These are phyloP conservation scores for Trametes versicolor DNA, from an alignment of 1,284 basidiomycete genomes.

Conservation along the genomic window DNA sequence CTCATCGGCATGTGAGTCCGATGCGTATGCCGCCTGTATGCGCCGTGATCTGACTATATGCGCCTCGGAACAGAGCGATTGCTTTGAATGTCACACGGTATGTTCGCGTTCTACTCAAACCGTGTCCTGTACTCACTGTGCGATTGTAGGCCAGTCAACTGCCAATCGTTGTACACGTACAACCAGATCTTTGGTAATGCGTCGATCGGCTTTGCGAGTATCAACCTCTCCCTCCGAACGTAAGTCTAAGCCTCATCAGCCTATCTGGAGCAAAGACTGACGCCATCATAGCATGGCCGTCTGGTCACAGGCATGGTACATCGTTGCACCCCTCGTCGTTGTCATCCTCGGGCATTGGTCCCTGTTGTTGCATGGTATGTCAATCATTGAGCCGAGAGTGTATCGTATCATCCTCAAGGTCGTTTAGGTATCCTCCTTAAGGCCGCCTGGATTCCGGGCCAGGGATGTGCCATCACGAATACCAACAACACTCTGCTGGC, in stretches of 20 bases:
- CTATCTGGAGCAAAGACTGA: not conserved
- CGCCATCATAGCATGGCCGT: constrained; percentile 67
- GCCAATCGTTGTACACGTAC: constrained; percentile 78
- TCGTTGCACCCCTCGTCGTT: constrained; percentile 61
- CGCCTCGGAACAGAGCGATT: constrained; percentile 51
- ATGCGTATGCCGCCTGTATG: constrained; percentile 4
- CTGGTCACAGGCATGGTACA: constrained; percentile 69
- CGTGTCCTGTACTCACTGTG: constrained; percentile 17
- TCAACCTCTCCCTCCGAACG: constrained; percentile 82
- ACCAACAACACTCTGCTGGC: constrained; percentile 68
- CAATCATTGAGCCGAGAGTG: constrained; percentile 30
- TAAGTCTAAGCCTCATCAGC: constrained; percentile 47
- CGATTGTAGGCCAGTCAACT: constrained; percentile 61
- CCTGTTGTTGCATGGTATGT: constrained; percentile 72
- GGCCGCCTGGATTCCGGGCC: constrained; percentile 60
- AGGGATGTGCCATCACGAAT: constrained; percentile 61
- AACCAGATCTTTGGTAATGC: constrained; percentile 76
- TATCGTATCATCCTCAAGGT: constrained; percentile 10
- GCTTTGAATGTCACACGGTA: constrained; percentile 67
- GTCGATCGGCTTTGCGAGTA: constrained; percentile 77
- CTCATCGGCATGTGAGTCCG: constrained; percentile 69
- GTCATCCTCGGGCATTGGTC: constrained; percentile 81
- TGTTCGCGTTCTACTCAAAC: constrained; percentile 28
- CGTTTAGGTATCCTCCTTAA: constrained; percentile 66
- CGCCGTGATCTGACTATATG: constrained; percentile 10